Percentiles rank a stretch among this genome's conserved stretches.
These are phyloP conservation scores for Selenicereus undatus DNA, from an alignment of 148 eudicot genomes.

Conservation along the genomic window DNA sequence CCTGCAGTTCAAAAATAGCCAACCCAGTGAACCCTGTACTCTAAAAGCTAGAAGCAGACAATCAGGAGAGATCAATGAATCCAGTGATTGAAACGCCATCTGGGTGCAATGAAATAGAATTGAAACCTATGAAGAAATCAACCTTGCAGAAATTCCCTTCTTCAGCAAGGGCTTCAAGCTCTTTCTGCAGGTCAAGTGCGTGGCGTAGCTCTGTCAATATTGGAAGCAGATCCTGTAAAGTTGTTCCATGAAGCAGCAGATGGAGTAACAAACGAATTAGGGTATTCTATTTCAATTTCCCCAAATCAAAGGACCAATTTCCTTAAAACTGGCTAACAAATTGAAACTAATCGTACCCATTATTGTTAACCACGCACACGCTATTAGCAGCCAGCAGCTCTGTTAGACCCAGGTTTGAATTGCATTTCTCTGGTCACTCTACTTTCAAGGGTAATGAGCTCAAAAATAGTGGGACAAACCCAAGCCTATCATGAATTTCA, in stretches of 20 bases:
- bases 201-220: conserved; percentile 57
- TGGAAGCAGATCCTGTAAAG: conserved; percentile 78
- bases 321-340: not conserved
- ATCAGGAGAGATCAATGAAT: not conserved
- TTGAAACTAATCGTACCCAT: not conserved
- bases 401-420: not conserved
- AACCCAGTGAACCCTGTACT: not conserved
- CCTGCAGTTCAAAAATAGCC: conserved; percentile 47
- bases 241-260: conserved; percentile 16
- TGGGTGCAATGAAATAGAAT: not conserved
- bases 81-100: conserved; percentile 3
- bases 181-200: conserved; percentile 68
- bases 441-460: not conserved
- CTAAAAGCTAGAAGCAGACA: not conserved
- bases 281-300: not conserved
- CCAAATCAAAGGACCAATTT: conserved; percentile 1
- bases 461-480: not conserved
- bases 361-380: not conserved
- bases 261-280: conserved; percentile 7
- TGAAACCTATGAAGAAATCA: conserved; percentile 8
- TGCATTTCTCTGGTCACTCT: not conserved
- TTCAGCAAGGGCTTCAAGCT: conserved; percentile 75
- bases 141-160: conserved; percentile 88
- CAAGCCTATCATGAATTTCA: not conserved
- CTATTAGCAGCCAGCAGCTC: not conserved